Conservation (phyloP, 768 basidiomycete genomes). For the Cystobasidium ongulense region DNA sequence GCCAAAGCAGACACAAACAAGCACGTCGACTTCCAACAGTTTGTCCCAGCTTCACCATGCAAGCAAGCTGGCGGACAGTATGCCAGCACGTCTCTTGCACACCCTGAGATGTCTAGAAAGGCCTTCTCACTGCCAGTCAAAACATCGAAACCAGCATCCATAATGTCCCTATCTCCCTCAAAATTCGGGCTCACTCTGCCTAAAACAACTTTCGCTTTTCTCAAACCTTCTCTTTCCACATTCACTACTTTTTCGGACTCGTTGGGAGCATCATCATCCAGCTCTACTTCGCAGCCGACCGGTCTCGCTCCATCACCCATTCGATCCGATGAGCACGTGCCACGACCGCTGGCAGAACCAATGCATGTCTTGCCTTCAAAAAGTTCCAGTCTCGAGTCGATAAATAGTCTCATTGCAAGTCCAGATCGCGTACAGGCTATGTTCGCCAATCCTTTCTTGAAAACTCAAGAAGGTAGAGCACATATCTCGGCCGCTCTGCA, state of each 20-base stretch:
- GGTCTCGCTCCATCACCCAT: constrained; percentile 8
- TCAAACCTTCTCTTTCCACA: neutral
- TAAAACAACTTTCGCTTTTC: neutral
- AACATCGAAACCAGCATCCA: neutral
- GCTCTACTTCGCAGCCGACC: neutral
- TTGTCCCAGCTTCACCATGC: neutral
- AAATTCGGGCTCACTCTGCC: constrained; percentile 10
- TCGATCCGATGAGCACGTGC: constrained; percentile 4
- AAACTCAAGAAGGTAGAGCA: neutral
- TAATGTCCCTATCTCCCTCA: constrained; percentile 2
- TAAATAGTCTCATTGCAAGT: neutral
- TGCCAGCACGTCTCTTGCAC: neutral
- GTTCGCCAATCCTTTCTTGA: neutral
- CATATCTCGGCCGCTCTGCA: neutral
- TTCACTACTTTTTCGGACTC: neutral
- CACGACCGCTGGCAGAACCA: neutral
- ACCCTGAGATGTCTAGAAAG: neutral
- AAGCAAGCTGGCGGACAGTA: neutral
- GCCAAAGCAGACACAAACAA: neutral
- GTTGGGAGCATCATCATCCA: neutral
- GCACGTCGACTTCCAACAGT: neutral
- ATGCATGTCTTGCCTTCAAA: neutral
- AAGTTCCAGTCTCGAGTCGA: neutral
- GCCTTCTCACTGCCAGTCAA: neutral
- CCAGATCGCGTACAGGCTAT: neutral